Evolutionary conservation across 2,329 filamentous ascomycete genomes (phyloP).

Genomic region (Allantophomopsis lycopodina): DNA sequence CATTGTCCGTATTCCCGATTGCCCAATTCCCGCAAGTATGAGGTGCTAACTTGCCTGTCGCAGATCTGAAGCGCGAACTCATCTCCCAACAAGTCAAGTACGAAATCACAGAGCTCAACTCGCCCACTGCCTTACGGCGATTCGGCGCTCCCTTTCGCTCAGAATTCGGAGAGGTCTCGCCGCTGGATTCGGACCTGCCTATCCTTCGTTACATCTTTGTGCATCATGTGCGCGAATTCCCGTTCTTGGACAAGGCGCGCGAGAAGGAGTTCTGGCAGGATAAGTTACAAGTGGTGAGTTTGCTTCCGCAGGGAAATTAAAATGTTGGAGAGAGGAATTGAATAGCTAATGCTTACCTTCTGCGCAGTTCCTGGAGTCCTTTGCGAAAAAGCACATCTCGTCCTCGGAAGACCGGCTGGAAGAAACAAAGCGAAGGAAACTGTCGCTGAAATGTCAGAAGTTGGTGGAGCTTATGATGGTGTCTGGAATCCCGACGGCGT

Average conservation of each 20-base stretch:
- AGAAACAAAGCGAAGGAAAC: constrained; percentile 86
- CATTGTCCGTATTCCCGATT: constrained; percentile 53
- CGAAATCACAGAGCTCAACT: constrained; percentile 88
- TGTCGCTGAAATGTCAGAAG: constrained; percentile 88
- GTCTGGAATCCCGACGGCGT: constrained; percentile 87
- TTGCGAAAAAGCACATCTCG: constrained; percentile 93
- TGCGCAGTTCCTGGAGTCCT: constrained; percentile 80
- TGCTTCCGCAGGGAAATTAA: neutral
- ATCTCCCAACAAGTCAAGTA: constrained; percentile 77
- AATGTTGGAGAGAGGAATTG: neutral
- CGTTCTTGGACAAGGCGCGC: constrained; percentile 87
- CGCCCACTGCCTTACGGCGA: constrained; percentile 82
- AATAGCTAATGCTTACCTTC: neutral
- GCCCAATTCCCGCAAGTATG: constrained; percentile 9
- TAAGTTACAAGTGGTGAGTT: constrained; percentile 82
- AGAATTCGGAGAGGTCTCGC: constrained; percentile 82
- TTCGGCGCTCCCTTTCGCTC: constrained; percentile 95
- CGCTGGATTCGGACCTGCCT: constrained; percentile 85
- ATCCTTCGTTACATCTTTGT: constrained; percentile 95
- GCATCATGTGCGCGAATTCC: constrained; percentile 94
- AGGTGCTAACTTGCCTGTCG: neutral
- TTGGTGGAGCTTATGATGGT: constrained; percentile 99
- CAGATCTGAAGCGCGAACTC: constrained; percentile 92
- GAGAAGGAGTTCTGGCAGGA: constrained; percentile 99
- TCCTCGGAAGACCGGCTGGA: constrained; percentile 92